Percentiles rank a stretch among this genome's conserved stretches.
Conservation (phyloP, 345 rosid species). For the Hypericum androsaemum region DNA sequence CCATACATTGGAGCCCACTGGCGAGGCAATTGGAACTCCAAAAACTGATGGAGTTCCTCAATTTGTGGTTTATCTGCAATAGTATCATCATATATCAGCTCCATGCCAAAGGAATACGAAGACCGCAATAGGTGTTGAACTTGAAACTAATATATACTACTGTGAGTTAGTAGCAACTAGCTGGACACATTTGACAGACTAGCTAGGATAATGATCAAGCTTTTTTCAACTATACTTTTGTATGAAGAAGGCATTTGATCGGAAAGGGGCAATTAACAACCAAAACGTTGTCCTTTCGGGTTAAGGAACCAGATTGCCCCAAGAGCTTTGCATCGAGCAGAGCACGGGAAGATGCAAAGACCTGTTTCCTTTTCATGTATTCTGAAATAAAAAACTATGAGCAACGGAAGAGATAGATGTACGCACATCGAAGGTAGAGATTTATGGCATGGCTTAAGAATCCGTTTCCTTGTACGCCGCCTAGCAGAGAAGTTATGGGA, state of each 20-base stretch:
- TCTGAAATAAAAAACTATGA: neutral
- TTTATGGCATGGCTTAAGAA: conserved; percentile 80
- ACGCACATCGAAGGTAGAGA: conserved; percentile 86
- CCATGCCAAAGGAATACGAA: neutral
- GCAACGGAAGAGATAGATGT: conserved; percentile 8
- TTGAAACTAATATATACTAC: too few species aligned
- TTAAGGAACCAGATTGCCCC: neutral
- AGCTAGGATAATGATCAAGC: too few species aligned
- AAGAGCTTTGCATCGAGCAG: neutral
- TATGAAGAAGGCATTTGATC: too few species aligned
- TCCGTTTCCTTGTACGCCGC: conserved; percentile 78
- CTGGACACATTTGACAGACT: too few species aligned
- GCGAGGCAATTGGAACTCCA: conserved; percentile 91
- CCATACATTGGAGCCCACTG: conserved; percentile 96
- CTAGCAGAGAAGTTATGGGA: conserved; percentile 79
- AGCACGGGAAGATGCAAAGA: neutral
- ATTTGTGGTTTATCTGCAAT: conserved; percentile 84
- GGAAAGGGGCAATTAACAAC: too few species aligned
- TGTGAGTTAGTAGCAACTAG: too few species aligned
- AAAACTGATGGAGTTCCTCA: conserved; percentile 84
- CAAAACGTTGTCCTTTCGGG: too few species aligned
- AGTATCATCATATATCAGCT: conserved; percentile 9
- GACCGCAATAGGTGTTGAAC: too few species aligned
- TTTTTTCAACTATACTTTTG: too few species aligned
- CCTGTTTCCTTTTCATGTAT: neutral